A percentile compares a stretch with the other conserved stretches of the same genome.
Conservation (phyloP, 2,329 filamentous ascomycete species). For the Ophiognomonia clavigignenti-juglandacearum region DNA sequence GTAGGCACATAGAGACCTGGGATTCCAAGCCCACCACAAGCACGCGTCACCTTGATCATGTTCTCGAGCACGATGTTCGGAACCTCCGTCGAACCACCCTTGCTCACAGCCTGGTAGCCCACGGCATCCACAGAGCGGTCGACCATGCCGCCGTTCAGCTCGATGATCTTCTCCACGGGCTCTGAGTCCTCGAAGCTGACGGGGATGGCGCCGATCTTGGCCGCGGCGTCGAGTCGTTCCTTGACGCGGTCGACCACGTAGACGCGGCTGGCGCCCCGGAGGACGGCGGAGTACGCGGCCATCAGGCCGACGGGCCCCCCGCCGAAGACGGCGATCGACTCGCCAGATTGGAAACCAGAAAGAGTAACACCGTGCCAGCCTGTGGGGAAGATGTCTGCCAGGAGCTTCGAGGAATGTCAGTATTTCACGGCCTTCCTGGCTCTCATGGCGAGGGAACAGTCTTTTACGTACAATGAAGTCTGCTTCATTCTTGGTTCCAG, state of each 20-base stretch:
- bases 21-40: slow-evolving; percentile 58
- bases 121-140: slow-evolving; percentile 62
- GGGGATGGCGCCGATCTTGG: slow-evolving; percentile 57
- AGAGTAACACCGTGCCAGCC: slow-evolving; percentile 55
- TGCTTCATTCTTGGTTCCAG: slow-evolving; percentile 55
- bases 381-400: neutral
- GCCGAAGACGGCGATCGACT: slow-evolving; percentile 61
- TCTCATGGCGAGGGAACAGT: slow-evolving; percentile 17
- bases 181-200: slow-evolving; percentile 58
- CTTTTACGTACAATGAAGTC: slow-evolving; percentile 42
- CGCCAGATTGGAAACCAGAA: slow-evolving; percentile 55
- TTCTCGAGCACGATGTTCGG: slow-evolving; percentile 61
- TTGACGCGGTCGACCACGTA: slow-evolving; percentile 60
- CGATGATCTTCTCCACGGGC: slow-evolving; percentile 55
- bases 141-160: slow-evolving; percentile 54
- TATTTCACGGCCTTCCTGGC: neutral
- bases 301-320: slow-evolving; percentile 62
- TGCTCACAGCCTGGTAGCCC: slow-evolving; percentile 57
- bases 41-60: slow-evolving; percentile 56
- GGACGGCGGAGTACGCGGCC: slow-evolving; percentile 57
- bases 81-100: slow-evolving; percentile 52
- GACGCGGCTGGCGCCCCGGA: slow-evolving; percentile 57
- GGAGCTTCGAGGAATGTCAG: neutral
- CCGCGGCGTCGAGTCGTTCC: slow-evolving; percentile 52
- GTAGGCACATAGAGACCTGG: slow-evolving; percentile 46